A percentile compares a stretch with the other conserved stretches of the same genome.
These are phyloP conservation scores for Naganishia sp. DNA, from an alignment of 1,284 basidiomycete genomes.

Conservation along the genomic window DNA sequence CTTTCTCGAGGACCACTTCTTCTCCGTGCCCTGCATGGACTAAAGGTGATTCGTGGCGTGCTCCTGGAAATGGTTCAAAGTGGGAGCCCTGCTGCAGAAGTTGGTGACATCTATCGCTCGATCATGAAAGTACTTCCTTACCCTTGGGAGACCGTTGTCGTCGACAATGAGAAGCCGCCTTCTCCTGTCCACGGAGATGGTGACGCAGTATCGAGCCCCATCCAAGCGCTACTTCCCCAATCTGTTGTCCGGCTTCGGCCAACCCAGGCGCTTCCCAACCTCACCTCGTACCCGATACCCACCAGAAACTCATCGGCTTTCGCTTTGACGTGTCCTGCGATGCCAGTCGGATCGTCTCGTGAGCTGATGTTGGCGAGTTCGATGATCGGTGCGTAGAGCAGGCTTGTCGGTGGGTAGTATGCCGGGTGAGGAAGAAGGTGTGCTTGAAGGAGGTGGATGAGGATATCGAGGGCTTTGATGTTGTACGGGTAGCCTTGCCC, in stretches of 20 bases:
- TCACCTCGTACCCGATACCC: constrained; percentile 6
- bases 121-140: background rate
- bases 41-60: background rate
- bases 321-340: constrained; percentile 4
- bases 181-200: background rate
- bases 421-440: constrained; percentile 11
- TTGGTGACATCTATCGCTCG: background rate
- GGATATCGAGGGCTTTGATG: constrained; percentile 25
- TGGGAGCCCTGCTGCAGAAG: background rate
- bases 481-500: constrained; percentile 22
- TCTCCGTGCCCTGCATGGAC: background rate
- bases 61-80: background rate
- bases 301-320: constrained; percentile 20
- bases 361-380: background rate
- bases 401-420: constrained; percentile 11
- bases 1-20: background rate
- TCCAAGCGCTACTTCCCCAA: constrained; percentile 5
- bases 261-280: constrained; percentile 3
- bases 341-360: background rate
- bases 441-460: constrained; percentile 20
- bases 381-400: constrained; percentile 13
- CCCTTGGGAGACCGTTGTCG: constrained; percentile 9
- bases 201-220: background rate
- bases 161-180: background rate
- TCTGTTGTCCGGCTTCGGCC: background rate